Base-by-base conservation (phyloP, 163 green algal genomes). In the Scenedesmus sp. region DNA sequence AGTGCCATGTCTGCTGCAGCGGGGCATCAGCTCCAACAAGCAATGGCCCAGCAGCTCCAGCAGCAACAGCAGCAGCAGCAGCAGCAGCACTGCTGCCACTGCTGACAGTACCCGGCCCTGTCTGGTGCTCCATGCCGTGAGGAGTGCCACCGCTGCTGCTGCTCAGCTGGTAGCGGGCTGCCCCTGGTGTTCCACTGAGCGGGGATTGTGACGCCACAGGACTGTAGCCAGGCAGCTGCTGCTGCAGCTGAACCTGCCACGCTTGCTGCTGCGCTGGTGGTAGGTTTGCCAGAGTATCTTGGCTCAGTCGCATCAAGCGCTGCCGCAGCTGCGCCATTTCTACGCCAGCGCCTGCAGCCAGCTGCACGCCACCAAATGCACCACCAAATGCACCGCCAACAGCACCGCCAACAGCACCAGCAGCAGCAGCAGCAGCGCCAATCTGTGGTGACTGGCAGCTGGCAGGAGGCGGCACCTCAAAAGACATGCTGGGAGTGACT, bases 381-480 rank as follows among this genome's bases (percentile, higher is more conserved):
- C 67, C 46, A 55, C 46, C 67, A 9, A 13, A 7, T 10, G 12
- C 64, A 70, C 46, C 60, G n/a, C 9, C 84, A 77, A 20, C 34
- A 46, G 23, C 52, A 70, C 10, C 9, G 59, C 83, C 84, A 86
- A 55, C 82, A 67, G 82, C 81, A 77, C 20, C 59, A 56, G 83
- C n/a, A 46, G 83, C 59, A 79, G 46, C 46, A 18, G 81, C 34
- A 54, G 82, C 16, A 77, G 23, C 26, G 8, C n/a, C 57, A 9
- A 82, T 26, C 15, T 82, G 5, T n/a, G 87, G 87, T 86, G 87
- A 91, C 57, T 73, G 18, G 57, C 87, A 91, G 87, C 26, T 59
- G 3, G 67, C 73, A 73, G 87, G 87, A 20, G 87, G 73, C 20
- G 55, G 18, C 55, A 91, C 52, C 56, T 91, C 87, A 60, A 91